Evolutionary conservation across 2,329 filamentous ascomycete genomes (phyloP), one percentile per base, ranked within the genome.

Genomic region (Xylariaceae sp.): DNA sequence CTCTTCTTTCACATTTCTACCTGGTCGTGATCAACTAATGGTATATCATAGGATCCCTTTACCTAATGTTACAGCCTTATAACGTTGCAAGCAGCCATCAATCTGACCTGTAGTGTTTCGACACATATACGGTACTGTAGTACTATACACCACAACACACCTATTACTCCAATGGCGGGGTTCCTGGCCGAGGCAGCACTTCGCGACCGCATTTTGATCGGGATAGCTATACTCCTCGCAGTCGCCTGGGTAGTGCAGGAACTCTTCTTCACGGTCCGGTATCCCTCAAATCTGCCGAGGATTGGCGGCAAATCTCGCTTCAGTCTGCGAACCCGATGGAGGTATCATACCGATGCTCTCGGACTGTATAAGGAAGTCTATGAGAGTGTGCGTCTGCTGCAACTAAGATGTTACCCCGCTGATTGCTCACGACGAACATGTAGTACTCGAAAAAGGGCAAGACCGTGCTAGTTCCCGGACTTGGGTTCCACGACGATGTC

Each of bases 391-490:
- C 44, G 61, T 61, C 33, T 33, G 40, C 14, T 41, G 9, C 17
- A 23, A 14, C 9, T 9, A 11, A 7, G 46, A 31, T 26, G 23
- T 36, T 3, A 11, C 19, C n/a, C 17, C 26, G 14, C 17, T 41
- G 21, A 37, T 33, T 33, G 24, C 44, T 51, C n/a, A 53, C 16
- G n/a, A 44, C 12, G 16, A 12, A 43, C 16, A 28, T 33, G 12
- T 47, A 80, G 75, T 79, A 78, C 55, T 66, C 69, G 21, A 79
- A 79, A 43, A 71, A 72, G 14, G 76, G 75, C n/a, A 70, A 71
- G 29, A 65, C 76, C 0, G 77, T 79, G 2, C 65, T 80, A 1
- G 51, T 79, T 6, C 78, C 78, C 0, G 74, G 75, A 4, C 65
- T 78, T 6, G 75, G 73, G 2, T 68, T 74, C 26, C 72, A 73